Base-by-base conservation (phyloP, 1,284 basidiomycete species). In the Tilletia indica region DNA sequence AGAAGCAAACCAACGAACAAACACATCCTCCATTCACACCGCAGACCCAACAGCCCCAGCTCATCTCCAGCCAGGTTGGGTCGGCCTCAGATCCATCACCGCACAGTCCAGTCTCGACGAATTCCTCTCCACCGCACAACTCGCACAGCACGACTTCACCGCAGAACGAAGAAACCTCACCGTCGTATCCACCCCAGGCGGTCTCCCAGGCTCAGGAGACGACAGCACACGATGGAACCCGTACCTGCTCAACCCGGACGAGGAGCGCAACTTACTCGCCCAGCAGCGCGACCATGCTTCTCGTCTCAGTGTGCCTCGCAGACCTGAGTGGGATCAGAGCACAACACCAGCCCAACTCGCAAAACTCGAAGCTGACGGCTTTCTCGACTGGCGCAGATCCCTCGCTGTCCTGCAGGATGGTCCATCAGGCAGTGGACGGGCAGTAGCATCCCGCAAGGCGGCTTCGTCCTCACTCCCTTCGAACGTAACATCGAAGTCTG, bases 101-200 rank as follows among this genome's bases (percentile, higher is more conserved):
- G 96, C 99, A 85, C 94, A 99, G 86, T 88, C 90, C 72, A 94
- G 97, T 86, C 87, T 99, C 38, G 96, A 98, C 79, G 94, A 96
- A 85, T 99, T 99, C 85, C 86, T 99, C 73, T 96, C 90, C 83
- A 97, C 94, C 21, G 97, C 97, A 3, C 92, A 93, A 76, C 87
- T 99, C 68, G 97, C 97, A 25, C 96, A 93, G 69, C 91, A 91
- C 16, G 93, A 99, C 81, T 99, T 99, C 82, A 94, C 94, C n/a
- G 97, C 83, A 92, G 97, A 98, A 84, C 89, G 93, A 69, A 89
- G 94, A 71, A 98, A 95, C 85, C 89, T 97, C 74, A 93, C 93
- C 80, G 92, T 99, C 72, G 90, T 99, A 70, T 90, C 91, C 73
- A 89, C 80, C 90, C 87, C 87, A 54, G 69, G 49, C 88, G 74